Evolutionary conservation across 2,329 filamentous ascomycete genomes (phyloP).

Genomic region (Ophioceras dolichostomum): DNA sequence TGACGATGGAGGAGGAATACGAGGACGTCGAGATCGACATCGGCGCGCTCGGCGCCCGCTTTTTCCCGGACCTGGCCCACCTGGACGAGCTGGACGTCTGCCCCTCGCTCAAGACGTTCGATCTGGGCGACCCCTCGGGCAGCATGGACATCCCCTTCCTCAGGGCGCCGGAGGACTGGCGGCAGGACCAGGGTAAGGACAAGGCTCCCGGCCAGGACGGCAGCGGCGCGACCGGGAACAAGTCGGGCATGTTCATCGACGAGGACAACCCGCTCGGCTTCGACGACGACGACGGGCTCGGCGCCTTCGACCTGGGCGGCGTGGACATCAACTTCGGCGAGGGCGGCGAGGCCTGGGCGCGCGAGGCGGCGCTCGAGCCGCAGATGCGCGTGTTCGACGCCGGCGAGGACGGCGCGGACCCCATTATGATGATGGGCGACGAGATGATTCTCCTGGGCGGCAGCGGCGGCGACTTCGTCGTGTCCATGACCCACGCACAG

Average conservation of each 20-base stretch:
- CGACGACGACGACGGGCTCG: slow-evolving; percentile 65
- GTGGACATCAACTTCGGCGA: slow-evolving; percentile 80
- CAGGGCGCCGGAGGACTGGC: slow-evolving; percentile 79
- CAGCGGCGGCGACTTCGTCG: slow-evolving; percentile 57
- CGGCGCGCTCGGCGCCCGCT: slow-evolving; percentile 58
- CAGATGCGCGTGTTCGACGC: slow-evolving; percentile 71
- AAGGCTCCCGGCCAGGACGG: slow-evolving; percentile 38
- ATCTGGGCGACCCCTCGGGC: slow-evolving; percentile 74
- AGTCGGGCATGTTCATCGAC: slow-evolving; percentile 73
- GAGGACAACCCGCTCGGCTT: slow-evolving; percentile 77
- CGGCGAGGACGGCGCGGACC: slow-evolving; percentile 43
- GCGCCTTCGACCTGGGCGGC: slow-evolving; percentile 56
- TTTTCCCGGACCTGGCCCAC: slow-evolving; percentile 68
- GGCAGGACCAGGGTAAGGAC: slow-evolving; percentile 54
- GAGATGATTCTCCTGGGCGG: slow-evolving; percentile 47
- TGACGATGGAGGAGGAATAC: slow-evolving; percentile 25
- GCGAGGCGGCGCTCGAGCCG: slow-evolving; percentile 74
- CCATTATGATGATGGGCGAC: slow-evolving; percentile 34
- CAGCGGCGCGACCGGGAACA: slow-evolving; percentile 43
- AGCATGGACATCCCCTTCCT: slow-evolving; percentile 86
- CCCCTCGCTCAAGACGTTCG: slow-evolving; percentile 86
- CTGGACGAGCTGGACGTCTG: slow-evolving; percentile 87
- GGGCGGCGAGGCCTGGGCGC: slow-evolving; percentile 90
- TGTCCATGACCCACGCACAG: slow-evolving; percentile 62
- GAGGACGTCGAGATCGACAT: slow-evolving; percentile 71